Conservation (phyloP, 306 rosid genomes). For the Pyrus communis region DNA sequence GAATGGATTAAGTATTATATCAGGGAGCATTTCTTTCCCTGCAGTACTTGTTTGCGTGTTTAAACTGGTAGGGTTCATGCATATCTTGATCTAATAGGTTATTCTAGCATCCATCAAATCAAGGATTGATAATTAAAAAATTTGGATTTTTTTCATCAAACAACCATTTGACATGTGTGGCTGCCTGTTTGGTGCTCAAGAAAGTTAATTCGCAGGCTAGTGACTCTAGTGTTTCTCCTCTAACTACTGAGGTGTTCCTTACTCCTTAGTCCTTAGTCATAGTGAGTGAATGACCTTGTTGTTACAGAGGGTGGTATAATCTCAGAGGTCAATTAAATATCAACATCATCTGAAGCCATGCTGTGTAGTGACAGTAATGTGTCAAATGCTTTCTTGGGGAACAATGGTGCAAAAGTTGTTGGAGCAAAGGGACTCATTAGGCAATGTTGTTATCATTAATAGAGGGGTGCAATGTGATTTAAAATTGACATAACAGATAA, state of each 20-base stretch:
- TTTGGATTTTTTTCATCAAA: background rate
- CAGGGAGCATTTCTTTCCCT: background rate
- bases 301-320: background rate
- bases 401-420: background rate
- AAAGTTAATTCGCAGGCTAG: background rate
- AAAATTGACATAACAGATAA: background rate
- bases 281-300: background rate
- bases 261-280: background rate
- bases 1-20: background rate
- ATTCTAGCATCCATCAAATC: background rate
- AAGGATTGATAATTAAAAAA: background rate
- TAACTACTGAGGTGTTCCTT: background rate
- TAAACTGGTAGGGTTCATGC: background rate
- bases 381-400: background rate
- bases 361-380: background rate
- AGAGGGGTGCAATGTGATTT: background rate
- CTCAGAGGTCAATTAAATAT: background rate
- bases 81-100: background rate
- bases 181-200: background rate
- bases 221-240: background rate
- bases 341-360: background rate
- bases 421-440: background rate
- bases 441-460: background rate
- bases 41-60: background rate
- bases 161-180: background rate